Evolutionary conservation across 1,284 basidiomycete genomes (phyloP).

Genomic region (Cerioporus squamosus): DNA sequence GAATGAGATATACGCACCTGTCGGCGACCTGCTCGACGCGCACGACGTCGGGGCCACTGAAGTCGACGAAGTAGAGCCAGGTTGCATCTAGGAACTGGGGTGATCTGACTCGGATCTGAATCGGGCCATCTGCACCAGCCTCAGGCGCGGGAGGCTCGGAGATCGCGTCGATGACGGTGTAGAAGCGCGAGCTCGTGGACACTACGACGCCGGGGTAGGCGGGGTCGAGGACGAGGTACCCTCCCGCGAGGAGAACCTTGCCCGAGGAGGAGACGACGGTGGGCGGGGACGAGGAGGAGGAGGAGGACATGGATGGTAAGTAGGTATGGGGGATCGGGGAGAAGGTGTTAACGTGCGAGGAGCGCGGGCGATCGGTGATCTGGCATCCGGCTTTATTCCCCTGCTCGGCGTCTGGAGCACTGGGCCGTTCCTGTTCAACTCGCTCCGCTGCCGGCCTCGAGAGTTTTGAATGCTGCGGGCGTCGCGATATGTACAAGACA

Average conservation of each 20-base stretch:
- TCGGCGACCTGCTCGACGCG: conserved; percentile 48
- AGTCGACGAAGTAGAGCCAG: conserved; percentile 75
- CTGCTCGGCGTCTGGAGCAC: neutral
- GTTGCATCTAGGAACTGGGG: conserved; percentile 87
- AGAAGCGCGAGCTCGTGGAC: conserved; percentile 93
- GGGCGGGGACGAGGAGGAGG: conserved; percentile 38
- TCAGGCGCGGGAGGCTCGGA: conserved; percentile 28
- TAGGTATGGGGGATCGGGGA: neutral
- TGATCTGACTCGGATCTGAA: conserved; percentile 77
- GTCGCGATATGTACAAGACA: no score
- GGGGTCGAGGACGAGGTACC: conserved; percentile 92
- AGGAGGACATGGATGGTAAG: conserved; percentile 47
- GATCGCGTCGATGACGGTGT: conserved; percentile 61
- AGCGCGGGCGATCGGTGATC: conserved; percentile 1
- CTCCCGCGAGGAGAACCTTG: conserved; percentile 94
- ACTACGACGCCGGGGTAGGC: conserved; percentile 85
- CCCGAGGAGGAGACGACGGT: conserved; percentile 90
- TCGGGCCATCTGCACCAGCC: conserved; percentile 24
- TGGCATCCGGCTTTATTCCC: neutral
- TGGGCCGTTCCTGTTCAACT: no score
- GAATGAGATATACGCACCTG: conserved; percentile 46
- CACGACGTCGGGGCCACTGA: conserved; percentile 43
- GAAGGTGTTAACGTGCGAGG: neutral
- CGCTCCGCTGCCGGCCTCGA: no score
- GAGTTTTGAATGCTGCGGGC: no score